Percentiles rank a stretch among this genome's conserved stretches.
Evolutionary conservation across 768 basidiomycete genomes (phyloP).

Genomic region (Hygrophorus pudorinus): DNA sequence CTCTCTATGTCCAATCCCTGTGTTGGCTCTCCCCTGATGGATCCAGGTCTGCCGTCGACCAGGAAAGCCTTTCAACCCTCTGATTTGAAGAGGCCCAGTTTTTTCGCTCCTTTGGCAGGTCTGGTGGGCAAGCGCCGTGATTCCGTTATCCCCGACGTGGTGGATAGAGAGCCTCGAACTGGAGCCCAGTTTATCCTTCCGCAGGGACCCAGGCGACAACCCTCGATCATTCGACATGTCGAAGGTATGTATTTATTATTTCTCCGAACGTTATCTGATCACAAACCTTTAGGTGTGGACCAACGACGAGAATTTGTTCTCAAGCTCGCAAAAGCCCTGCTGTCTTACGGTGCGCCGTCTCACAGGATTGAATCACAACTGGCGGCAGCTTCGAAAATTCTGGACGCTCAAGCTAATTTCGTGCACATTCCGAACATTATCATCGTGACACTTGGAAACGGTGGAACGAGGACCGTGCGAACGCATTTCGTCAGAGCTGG

Average conservation of each 20-base stretch:
- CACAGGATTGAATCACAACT: constrained; percentile 90
- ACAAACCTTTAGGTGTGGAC: constrained; percentile 27
- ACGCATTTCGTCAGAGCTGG: constrained; percentile 81
- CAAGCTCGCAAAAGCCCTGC: constrained; percentile 77
- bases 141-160: too few species aligned
- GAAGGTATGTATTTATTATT: constrained; percentile 25
- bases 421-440: constrained; percentile 73
- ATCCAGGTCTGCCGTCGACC: too few species aligned
- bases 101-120: neutral
- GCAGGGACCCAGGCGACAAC: constrained; percentile 15
- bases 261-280: neutral
- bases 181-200: neutral
- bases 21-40: too few species aligned
- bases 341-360: constrained; percentile 91
- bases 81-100: neutral
- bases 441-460: constrained; percentile 77
- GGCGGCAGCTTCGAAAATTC: constrained; percentile 63
- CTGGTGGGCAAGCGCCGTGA: neutral
- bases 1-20: too few species aligned
- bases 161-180: too few species aligned
- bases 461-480: constrained; percentile 57
- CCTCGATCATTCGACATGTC: constrained; percentile 32
- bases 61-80: neutral
- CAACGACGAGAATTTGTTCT: constrained; percentile 66
- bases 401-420: constrained; percentile 74